Percentiles rank a stretch among this genome's conserved stretches.
Conservation (phyloP, 2,329 filamentous ascomycete species). For the Penicillium corylophilum region DNA sequence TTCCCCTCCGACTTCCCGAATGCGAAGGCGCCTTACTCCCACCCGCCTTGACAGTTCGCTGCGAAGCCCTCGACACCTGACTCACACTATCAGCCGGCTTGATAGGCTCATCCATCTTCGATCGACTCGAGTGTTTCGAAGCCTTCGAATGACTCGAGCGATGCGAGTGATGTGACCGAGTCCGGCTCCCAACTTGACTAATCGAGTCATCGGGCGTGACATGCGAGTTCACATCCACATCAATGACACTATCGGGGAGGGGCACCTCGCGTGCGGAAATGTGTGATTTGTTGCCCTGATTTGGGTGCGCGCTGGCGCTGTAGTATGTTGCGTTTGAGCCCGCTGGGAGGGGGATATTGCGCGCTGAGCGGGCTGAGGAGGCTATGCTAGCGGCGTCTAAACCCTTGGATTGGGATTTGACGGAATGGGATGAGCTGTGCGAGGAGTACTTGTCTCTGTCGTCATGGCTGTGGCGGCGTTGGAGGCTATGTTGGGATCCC, state of each 20-base stretch:
- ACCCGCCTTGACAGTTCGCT: constrained; percentile 34
- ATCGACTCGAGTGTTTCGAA: constrained; percentile 33
- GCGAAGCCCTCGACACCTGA: constrained; percentile 36
- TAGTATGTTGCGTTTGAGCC: constrained; percentile 29
- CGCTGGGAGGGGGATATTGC: constrained; percentile 37
- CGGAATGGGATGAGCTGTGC: constrained; percentile 23
- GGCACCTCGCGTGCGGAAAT: constrained; percentile 28
- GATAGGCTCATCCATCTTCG: constrained; percentile 41
- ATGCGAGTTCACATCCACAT: constrained; percentile 49
- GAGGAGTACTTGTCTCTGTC: constrained; percentile 25
- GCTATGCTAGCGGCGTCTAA: constrained; percentile 22
- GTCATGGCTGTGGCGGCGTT: constrained; percentile 20
- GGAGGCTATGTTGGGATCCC: constrained; percentile 25
- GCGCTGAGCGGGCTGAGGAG: constrained; percentile 36
- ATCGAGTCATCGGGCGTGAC: constrained; percentile 80
- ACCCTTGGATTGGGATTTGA: constrained; percentile 11
- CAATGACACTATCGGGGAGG: constrained; percentile 33
- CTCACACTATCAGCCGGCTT: constrained; percentile 41
- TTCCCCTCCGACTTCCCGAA: constrained; percentile 29
- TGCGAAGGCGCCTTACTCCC: constrained; percentile 28
- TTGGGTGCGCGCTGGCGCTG: constrained; percentile 17
- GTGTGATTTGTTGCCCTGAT: constrained; percentile 15
- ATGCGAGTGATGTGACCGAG: constrained; percentile 26
- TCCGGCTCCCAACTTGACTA: constrained; percentile 57
- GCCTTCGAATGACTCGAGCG: constrained; percentile 28